phyloP scores from a whole-genome alignment of 805 yeast species.

The Myxozyma melibiosi region DNA sequence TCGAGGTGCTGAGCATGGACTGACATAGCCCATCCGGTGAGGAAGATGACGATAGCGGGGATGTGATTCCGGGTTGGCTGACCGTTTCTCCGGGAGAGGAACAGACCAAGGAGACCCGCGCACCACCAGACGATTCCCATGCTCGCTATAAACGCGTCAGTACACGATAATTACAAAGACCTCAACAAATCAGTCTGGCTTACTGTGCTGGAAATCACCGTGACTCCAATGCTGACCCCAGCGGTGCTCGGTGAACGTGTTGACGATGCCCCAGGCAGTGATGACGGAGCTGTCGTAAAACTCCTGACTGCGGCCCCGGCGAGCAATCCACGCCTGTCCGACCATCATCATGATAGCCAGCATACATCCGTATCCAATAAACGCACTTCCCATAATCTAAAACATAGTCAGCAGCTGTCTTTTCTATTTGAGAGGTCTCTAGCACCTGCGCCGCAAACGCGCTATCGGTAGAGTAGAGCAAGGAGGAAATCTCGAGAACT shows the following conservation, averaged over 20 bases:
- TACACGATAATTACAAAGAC: neutral
- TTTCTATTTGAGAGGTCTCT: no score
- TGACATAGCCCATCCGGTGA: constrained; percentile 94
- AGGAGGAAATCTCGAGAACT: neutral
- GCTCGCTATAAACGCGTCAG: constrained; percentile 52
- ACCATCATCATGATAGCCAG: constrained; percentile 65
- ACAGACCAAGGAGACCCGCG: constrained; percentile 85
- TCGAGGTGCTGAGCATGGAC: constrained; percentile 76
- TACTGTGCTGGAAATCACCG: constrained; percentile 73
- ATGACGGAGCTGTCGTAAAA: constrained; percentile 79
- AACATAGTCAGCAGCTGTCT: neutral
- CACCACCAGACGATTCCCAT: constrained; percentile 98
- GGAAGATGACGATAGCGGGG: constrained; percentile 79
- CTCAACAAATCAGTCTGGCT: neutral
- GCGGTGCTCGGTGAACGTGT: constrained; percentile 94
- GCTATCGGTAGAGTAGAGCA: no score
- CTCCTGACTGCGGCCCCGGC: constrained; percentile 67
- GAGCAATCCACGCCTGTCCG: constrained; percentile 60
- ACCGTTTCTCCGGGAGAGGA: constrained; percentile 56
- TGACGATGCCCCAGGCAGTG: constrained; percentile 88
- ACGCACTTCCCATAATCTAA: constrained; percentile 85
- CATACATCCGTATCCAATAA: constrained; percentile 76
- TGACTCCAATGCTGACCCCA: constrained; percentile 95
- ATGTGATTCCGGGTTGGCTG: constrained; percentile 64
- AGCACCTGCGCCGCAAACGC: no score